phyloP scores from a whole-genome alignment of 2,329 filamentous ascomycete genomes.

The Cryphonectria naterciae region DNA sequence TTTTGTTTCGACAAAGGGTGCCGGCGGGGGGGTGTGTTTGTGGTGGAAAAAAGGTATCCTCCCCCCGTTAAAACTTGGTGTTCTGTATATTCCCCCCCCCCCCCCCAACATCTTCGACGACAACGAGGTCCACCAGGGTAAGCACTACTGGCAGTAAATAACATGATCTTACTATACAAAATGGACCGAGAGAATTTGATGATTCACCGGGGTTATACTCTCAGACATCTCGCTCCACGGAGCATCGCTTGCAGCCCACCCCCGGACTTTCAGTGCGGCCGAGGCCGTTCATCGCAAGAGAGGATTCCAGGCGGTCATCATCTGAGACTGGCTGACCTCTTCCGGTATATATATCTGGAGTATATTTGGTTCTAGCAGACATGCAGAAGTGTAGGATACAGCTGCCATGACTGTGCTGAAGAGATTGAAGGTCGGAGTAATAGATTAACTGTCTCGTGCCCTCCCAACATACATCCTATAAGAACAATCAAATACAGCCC shows the following conservation, averaged over 20 bases:
- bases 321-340: background rate
- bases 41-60: too few species aligned
- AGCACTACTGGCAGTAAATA: background rate
- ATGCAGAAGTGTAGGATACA: background rate
- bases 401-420: background rate
- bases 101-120: background rate
- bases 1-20: too few species aligned
- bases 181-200: background rate
- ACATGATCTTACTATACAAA: background rate
- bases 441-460: background rate
- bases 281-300: background rate
- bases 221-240: background rate
- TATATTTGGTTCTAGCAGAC: background rate
- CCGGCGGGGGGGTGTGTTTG: too few species aligned
- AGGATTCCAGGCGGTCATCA: background rate
- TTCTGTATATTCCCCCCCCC: too few species aligned
- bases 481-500: background rate
- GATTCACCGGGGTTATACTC: background rate
- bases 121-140: background rate
- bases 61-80: too few species aligned
- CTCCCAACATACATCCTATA: background rate
- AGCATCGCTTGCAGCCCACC: background rate
- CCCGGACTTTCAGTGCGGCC: background rate
- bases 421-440: background rate
- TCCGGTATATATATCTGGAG: background rate